Base-by-base conservation (phyloP, 352 stramenopile species). In the Phytopythium sindhum region DNA sequence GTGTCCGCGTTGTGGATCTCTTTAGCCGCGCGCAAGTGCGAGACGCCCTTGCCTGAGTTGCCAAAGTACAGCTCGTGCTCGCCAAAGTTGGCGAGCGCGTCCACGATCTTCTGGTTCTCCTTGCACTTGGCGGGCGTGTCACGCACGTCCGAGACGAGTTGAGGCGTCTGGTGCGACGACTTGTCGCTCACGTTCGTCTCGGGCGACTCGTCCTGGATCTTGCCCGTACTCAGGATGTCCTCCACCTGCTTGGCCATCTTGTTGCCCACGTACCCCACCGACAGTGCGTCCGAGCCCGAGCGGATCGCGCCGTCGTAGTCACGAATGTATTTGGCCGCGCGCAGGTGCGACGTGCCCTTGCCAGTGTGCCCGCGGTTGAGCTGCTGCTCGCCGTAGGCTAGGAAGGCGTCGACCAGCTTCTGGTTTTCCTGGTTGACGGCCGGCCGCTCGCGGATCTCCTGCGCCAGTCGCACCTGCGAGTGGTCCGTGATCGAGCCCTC, bases 401-500 rank as follows among this genome's bases (percentile, higher is more conserved):
- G 64, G 57, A 93, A 91, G 9, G 78, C 84, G 60, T 93, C 77
- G 33, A 91, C 82, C 21, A 93, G 78, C 65, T 89, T 88, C 45
- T 93, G 84, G 66, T 93, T 93, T 1, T 73, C 75, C 3, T 67
- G 17, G 19, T 81, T 78, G 5, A 39, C 54, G 1, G 80, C 82
- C 19, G 80, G 83, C 39, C 71, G 52, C 24, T 78, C 69, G 15
- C 75, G 75, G 37, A 72, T 68, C 69, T 90, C 79, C 62, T 90
- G 72, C 0, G 81, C 68, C n/a, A 93, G 33, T 19, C 70, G 69
- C 9, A 81, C 66, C 1, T 80, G 85, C 59, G 89, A 90, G 70
- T 89, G 80, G 1, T 69, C 73, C 21, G 80, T 63, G 19, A 48
- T 24, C 67, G 86, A 73, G 5, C 75, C 63, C 21, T 74, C 63